A percentile compares a stretch with the other conserved stretches of the same genome.
phyloP scores from a whole-genome alignment of 2,329 filamentous ascomycete species.

The Celoporthe dispersa region DNA sequence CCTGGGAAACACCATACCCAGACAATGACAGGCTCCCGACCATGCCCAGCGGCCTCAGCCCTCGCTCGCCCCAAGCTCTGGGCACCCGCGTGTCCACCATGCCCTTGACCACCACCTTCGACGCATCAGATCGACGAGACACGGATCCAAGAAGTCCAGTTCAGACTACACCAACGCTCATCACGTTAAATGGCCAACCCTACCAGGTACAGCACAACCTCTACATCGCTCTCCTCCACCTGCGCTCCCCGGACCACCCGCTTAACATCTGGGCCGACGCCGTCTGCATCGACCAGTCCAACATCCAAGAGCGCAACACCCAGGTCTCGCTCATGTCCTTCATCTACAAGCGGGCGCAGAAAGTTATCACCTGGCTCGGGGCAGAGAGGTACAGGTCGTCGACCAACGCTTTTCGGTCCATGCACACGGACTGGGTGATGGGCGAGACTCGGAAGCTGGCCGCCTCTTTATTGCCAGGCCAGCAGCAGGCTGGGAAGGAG shows the following conservation, averaged over 20 bases:
- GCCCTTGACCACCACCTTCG: not conserved
- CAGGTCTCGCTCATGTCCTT: constrained; percentile 8
- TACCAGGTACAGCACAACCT: not conserved
- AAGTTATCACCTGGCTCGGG: constrained; percentile 20
- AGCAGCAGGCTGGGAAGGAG: not conserved
- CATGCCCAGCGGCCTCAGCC: not conserved
- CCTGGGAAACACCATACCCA: not conserved
- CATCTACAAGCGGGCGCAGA: constrained; percentile 5
- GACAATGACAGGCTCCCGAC: not conserved
- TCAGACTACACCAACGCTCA: not conserved
- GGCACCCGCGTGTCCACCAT: not conserved
- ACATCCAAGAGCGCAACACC: not conserved
- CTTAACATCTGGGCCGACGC: constrained; percentile 6
- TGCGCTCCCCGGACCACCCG: not conserved
- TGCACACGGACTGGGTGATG: not conserved
- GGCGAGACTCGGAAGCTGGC: not conserved
- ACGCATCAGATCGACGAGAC: not conserved
- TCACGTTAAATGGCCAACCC: not conserved
- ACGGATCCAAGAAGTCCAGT: not conserved
- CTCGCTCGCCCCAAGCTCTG: not conserved
- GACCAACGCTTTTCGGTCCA: not conserved
- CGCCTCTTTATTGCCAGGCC: not conserved
- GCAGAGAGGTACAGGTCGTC: not conserved
- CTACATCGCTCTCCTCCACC: not conserved
- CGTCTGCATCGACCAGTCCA: constrained; percentile 4